phyloP scores from a whole-genome alignment of 225 moss, liverwort and hornwort genomes.

The Climacium dendroides region DNA sequence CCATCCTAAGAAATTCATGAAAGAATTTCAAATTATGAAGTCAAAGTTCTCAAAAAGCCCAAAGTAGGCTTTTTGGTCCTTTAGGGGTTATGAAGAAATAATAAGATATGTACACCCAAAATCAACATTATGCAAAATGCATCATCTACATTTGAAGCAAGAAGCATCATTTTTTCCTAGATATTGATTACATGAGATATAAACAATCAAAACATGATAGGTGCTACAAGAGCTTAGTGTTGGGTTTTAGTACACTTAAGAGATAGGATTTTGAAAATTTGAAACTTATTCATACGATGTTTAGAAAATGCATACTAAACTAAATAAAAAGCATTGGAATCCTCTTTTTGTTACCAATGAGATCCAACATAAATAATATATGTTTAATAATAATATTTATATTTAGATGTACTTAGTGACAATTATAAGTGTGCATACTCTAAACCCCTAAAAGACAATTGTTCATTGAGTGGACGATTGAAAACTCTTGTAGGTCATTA shows the following conservation, averaged over 20 bases:
- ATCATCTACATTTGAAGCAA: background rate
- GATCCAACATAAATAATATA: background rate
- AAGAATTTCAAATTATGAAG: too few species aligned
- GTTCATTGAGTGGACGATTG: background rate
- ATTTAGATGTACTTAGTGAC: background rate
- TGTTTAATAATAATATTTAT: background rate
- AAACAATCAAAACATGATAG: background rate
- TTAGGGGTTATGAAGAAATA: background rate
- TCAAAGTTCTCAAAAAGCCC: too few species aligned
- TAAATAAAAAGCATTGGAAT: background rate
- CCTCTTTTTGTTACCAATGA: background rate
- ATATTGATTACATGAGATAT: background rate
- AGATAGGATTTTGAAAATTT: background rate
- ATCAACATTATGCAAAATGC: fast-evolving
- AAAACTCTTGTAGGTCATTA: background rate
- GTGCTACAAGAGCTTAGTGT: background rate
- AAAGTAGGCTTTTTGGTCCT: too few species aligned
- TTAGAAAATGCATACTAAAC: background rate
- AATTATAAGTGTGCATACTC: background rate
- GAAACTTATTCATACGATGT: background rate
- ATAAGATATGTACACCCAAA: background rate
- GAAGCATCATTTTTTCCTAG: background rate
- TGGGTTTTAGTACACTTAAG: background rate
- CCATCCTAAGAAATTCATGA: too few species aligned
- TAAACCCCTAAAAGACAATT: background rate